Conservation (phyloP, 2,329 filamentous ascomycete genomes). For the Incumbomyces delicatus region DNA sequence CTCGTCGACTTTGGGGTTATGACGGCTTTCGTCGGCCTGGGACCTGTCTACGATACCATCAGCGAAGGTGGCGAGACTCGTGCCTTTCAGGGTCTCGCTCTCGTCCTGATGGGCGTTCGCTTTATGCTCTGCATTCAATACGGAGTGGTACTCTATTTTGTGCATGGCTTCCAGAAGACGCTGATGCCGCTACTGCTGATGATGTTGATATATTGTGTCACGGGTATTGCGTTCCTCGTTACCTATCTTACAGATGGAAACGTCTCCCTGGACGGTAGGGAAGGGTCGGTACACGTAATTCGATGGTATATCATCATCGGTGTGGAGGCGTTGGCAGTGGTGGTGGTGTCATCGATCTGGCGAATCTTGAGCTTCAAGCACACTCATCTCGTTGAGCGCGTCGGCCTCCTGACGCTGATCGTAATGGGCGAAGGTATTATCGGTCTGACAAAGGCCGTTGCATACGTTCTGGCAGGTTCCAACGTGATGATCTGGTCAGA, state of each 20-base stretch:
- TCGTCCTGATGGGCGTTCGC: slow-evolving; percentile 43
- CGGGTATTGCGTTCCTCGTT: slow-evolving; percentile 23
- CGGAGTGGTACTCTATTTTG: slow-evolving; percentile 22
- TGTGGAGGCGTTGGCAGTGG: slow-evolving; percentile 43
- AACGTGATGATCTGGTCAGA: slow-evolving; percentile 27
- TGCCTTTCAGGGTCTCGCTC: slow-evolving; percentile 34
- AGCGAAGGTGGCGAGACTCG: slow-evolving; percentile 30
- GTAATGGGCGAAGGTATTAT: slow-evolving; percentile 60
- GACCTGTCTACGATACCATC: slow-evolving; percentile 31
- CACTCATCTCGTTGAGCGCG: slow-evolving; percentile 54
- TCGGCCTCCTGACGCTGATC: slow-evolving; percentile 55
- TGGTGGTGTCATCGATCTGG: slow-evolving; percentile 46
- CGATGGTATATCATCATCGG: slow-evolving; percentile 48
- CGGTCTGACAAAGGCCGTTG: slow-evolving; percentile 29
- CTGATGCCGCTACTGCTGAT: slow-evolving; percentile 7
- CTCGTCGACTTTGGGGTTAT: slow-evolving; percentile 54
- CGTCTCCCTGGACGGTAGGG: neutral
- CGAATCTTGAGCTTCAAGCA: slow-evolving; percentile 50
- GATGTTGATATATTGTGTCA: slow-evolving; percentile 23
- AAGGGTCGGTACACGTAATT: neutral
- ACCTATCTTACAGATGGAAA: slow-evolving; percentile 3
- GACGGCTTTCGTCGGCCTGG: slow-evolving; percentile 55
- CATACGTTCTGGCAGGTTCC: slow-evolving; percentile 7
- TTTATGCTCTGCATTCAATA: slow-evolving; percentile 47
- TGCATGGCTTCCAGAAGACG: slow-evolving; percentile 9